phyloP scores from a whole-genome alignment of 257 asterid species.

The Solanum ossicruentum region DNA sequence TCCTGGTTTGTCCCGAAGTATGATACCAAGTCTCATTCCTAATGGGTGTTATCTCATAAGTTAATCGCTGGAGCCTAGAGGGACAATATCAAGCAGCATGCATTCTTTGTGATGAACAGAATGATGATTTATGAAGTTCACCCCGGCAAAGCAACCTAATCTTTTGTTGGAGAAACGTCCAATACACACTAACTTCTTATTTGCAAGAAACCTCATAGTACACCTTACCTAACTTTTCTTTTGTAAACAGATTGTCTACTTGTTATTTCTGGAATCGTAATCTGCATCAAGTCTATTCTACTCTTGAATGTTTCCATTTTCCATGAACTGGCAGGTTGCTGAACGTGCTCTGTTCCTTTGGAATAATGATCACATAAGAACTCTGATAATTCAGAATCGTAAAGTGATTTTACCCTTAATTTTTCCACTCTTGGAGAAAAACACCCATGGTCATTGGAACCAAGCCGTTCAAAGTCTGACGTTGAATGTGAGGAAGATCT shows the following conservation, averaged over 20 bases:
- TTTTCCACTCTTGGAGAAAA: conserved; percentile 39
- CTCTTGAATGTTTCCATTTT: background rate
- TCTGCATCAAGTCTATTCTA: background rate
- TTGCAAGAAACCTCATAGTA: background rate
- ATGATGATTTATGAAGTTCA: background rate
- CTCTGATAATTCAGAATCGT: conserved; percentile 26
- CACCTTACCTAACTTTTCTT: background rate
- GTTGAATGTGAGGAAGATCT: conserved; percentile 36
- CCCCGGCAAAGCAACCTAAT: background rate
- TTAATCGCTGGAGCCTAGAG: background rate
- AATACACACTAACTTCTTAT: background rate
- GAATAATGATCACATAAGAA: conserved; percentile 52
- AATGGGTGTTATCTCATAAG: background rate
- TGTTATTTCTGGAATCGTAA: background rate
- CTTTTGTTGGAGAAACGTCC: background rate
- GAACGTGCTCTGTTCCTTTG: conserved; percentile 60
- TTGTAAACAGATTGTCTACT: background rate
- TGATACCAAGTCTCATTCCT: background rate
- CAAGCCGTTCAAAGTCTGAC: conserved; percentile 47
- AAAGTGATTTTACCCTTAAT: conserved; percentile 39
- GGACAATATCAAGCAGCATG: background rate
- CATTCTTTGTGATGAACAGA: background rate
- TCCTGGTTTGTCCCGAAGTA: background rate
- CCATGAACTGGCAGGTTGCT: conserved; percentile 33
- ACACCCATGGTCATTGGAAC: conserved; percentile 41